These are phyloP conservation scores for Aquilaria malaccensis DNA, from an alignment of 345 rosid species.

Conservation along the genomic window DNA sequence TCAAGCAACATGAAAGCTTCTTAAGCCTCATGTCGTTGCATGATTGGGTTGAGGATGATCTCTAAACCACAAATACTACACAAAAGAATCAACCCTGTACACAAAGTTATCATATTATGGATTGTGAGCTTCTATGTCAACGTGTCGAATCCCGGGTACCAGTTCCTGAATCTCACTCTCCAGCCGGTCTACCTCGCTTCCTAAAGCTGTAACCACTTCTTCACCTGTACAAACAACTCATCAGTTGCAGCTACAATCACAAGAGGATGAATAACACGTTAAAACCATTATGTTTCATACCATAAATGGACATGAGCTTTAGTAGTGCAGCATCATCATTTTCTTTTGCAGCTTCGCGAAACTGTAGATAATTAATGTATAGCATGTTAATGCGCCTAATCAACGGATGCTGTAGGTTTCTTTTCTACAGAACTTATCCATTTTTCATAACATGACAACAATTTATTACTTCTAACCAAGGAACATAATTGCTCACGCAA, in stretches of 20 bases:
- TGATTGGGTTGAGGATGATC: too few species aligned
- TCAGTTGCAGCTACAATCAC: not conserved
- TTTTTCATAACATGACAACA: not conserved
- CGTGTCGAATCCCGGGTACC: constrained; percentile 94
- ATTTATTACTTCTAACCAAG: not conserved
- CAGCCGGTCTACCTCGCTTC: constrained; percentile 95
- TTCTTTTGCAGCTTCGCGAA: constrained; percentile 61
- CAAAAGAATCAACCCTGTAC: too few species aligned
- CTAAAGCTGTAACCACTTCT: constrained; percentile 96
- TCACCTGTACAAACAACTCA: constrained; percentile 49
- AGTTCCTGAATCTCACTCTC: constrained; percentile 93
- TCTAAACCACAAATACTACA: not conserved
- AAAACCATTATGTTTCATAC: constrained; percentile 25
- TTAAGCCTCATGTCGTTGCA: too few species aligned
- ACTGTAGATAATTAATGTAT: constrained; percentile 35
- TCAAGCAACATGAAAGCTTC: too few species aligned
- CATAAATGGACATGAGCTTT: constrained; percentile 78
- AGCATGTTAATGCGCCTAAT: constrained; percentile 1
- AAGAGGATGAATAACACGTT: not conserved
- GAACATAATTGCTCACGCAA: not conserved
- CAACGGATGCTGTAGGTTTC: too few species aligned
- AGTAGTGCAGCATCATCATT: constrained; percentile 63
- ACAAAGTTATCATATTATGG: constrained; percentile 18
- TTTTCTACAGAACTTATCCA: too few species aligned
- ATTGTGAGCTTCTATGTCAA: constrained; percentile 97